Base-by-base conservation (phyloP, 495 filamentous ascomycete species). In the Talaromyces adpressus region DNA sequence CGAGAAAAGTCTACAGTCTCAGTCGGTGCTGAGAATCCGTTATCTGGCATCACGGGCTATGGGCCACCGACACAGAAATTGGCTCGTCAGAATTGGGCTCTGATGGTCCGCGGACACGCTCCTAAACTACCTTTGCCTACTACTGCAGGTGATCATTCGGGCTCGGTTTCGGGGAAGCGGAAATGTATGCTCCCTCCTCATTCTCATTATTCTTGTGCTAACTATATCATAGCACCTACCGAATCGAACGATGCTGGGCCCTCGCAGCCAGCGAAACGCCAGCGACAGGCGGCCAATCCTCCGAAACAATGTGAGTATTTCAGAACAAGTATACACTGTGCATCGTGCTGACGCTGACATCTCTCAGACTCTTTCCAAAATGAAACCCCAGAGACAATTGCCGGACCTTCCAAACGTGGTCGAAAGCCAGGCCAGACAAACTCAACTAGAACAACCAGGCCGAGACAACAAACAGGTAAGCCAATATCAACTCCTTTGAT, bases 21-120 rank as follows among this genome's bases (percentile, higher is more conserved):
- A n/a, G 45, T 53, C 6, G 11, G 23, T 1, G 2, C 45, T 3
- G 45, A 29, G 8, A 62, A 62, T 52, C 60, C 60, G 16, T 47
- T 62, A 12, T 52, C 60, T 18, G 60, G 60, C 7, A 62, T 62
- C 16, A 62, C 60, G 22, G 60, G 60, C 45, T 62, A 62, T 34
- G 60, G 60, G 23, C 60, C 60, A 22, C 60, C n/a, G 3, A 47
- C 60, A 1, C 23, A 20, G 20, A 32, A 20, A 29, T 5, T 8
- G n/a, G 41, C 60, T 27, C 12, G 4, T 4, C 60, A 62, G 45
- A 62, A 62, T 52, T 62, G 41, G 20, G 41, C 22, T 34, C 25
- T 45, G 9, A 27, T 62, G 41, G 32, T 11, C n/a, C 41, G 30
- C 14, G 60, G 60, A n/a, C 27, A 41, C 4, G 2, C 12, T 16